Conservation (phyloP, 257 asterid species). For the Haberlea rhodopensis region DNA sequence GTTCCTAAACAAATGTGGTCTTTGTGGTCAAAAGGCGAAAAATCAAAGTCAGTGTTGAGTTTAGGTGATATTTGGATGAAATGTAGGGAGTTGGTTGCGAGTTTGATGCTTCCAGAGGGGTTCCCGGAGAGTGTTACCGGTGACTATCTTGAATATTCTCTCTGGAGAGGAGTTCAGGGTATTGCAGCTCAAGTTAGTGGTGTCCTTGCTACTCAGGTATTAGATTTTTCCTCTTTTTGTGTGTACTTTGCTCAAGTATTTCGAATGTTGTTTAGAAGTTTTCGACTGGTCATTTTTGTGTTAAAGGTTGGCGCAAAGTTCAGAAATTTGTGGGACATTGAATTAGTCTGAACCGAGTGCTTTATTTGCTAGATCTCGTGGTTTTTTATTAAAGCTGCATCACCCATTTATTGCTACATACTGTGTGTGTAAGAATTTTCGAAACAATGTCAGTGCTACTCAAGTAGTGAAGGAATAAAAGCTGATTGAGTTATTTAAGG, state of each 20-base stretch:
- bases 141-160: slow-evolving; percentile 92
- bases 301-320: neutral
- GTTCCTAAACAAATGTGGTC: too few species aligned
- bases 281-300: neutral
- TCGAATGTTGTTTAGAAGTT: neutral
- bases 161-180: too few species aligned
- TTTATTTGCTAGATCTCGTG: too few species aligned
- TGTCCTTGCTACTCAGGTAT: slow-evolving; percentile 97
- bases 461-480: too few species aligned
- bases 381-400: too few species aligned
- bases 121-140: slow-evolving; percentile 85
- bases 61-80: slow-evolving; percentile 54
- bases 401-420: too few species aligned
- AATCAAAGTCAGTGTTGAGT: slow-evolving; percentile 24
- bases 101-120: slow-evolving; percentile 86
- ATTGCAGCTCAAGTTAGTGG: too few species aligned
- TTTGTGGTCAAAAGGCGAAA: slow-evolving; percentile 37
- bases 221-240: neutral
- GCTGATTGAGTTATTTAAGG: too few species aligned
- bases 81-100: slow-evolving; percentile 50
- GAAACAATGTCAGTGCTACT: too few species aligned
- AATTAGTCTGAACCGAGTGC: too few species aligned
- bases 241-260: neutral
- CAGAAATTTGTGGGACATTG: neutral
- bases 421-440: too few species aligned